Conservation (phyloP, 768 basidiomycete species). For the Polyporus arcularius region DNA sequence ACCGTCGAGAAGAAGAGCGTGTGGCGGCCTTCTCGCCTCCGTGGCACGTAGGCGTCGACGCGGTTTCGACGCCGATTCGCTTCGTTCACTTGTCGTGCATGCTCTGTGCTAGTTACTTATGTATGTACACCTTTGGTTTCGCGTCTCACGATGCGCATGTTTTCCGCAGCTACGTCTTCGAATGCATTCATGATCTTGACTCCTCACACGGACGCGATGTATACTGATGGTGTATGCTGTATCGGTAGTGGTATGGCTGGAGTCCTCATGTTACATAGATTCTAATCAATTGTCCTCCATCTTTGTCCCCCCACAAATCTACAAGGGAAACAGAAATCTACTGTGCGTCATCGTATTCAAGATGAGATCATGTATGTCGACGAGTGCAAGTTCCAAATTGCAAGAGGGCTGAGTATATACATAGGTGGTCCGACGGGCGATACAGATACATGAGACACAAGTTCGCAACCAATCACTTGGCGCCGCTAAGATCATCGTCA, state of each 20-base stretch:
- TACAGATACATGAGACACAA: too few species aligned
- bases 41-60: neutral
- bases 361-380: too few species aligned
- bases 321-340: neutral
- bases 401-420: too few species aligned
- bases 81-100: slow-evolving; percentile 2
- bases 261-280: slow-evolving; percentile 17
- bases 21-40: slow-evolving; percentile 33
- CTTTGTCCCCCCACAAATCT: neutral
- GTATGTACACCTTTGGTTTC: neutral
- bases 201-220: slow-evolving; percentile 14
- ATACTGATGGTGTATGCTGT: slow-evolving; percentile 17
- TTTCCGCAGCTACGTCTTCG: neutral
- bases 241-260: slow-evolving; percentile 22
- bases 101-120: neutral
- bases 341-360: neutral
- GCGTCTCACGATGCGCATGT: neutral
- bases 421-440: too few species aligned
- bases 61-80: neutral
- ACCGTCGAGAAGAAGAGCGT: slow-evolving; percentile 47
- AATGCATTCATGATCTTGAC: slow-evolving; percentile 8
- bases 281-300: slow-evolving; percentile 8
- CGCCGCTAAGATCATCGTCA: too few species aligned
- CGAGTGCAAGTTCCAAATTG: too few species aligned
- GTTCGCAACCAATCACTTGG: too few species aligned